Evolutionary conservation across 306 rosid species (phyloP), one percentile per base, ranked within the genome.

Genomic region (Fagus crenata): DNA sequence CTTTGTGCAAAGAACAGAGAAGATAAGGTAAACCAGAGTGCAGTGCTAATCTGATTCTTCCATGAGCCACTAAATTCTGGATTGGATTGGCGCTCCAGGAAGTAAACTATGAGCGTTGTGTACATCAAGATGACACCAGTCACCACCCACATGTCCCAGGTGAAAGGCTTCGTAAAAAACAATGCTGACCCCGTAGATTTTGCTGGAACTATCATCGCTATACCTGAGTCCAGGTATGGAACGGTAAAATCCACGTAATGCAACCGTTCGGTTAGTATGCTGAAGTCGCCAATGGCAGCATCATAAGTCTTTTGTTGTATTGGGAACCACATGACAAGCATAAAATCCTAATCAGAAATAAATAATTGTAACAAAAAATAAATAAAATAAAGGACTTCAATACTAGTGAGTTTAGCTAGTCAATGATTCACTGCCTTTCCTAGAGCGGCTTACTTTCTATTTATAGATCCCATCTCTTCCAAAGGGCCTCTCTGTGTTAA

Each of bases 1-100:
- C 97, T 87, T 2, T 92, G 93, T 61, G 92, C 89, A 82, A 86
- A 90, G 92, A 92, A 92, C 49, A 92, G 81, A 49, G 93, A 83
- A 56, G 90, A 87, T 87, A 89, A 85, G 67, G 90, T 86, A 75
- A 92, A 92, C 89, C 83, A 89, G 75, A 84, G 51, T 33, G 93
- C 75, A 59, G 85, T 87, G 86, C 89, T 78, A 14, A 92, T 72
- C 78, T 92, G 96, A 46, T 75, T 79, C 72, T 71, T 86, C 91
- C 77, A 77, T 7, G 78, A 54, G 74, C 95, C 97, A 2, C 81
- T 49, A 74, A 92, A 92, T 61, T 85, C 92, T 1, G 86, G 85
- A 77, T 90, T 90, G 6, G 84, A 61, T 28, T 18, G 78, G 37
- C 77, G 72, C 85, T 92, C 97, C 40, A 92, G 71, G 78, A 78